phyloP scores from a whole-genome alignment of 176 grass and related monocot genomes.

The Puccinellia tenuiflora region DNA sequence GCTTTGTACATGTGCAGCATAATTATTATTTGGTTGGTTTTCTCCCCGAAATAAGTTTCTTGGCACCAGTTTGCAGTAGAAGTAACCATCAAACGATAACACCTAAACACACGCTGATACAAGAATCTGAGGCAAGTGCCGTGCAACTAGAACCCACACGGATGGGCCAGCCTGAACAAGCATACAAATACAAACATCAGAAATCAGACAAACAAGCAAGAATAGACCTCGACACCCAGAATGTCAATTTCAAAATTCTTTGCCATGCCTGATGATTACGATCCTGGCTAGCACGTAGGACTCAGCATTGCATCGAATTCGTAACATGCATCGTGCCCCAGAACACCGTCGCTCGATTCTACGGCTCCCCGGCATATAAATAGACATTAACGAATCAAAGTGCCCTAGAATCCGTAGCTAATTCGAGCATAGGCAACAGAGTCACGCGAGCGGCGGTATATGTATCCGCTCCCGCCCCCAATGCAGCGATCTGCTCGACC shows the following conservation, averaged over 20 bases:
- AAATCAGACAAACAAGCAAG: neutral
- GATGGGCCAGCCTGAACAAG: neutral
- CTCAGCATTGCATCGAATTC: neutral
- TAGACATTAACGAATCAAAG: neutral
- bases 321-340: neutral
- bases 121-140: neutral
- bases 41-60: neutral
- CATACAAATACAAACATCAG: neutral
- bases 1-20: neutral
- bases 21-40: neutral
- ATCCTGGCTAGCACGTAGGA: neutral
- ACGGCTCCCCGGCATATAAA: neutral
- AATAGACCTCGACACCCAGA: neutral
- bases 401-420: neutral
- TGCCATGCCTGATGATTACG: neutral
- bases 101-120: neutral
- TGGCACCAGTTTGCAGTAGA: neutral
- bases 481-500: neutral
- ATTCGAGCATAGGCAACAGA: slow-evolving; percentile 5
- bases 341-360: neutral
- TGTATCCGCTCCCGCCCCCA: neutral
- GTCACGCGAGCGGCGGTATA: neutral
- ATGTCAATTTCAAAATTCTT: neutral
- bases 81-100: neutral
- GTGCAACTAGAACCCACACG: neutral